These are phyloP conservation scores for Epichloe glyceriae DNA, from an alignment of 2,329 filamentous ascomycete species.

Conservation along the genomic window DNA sequence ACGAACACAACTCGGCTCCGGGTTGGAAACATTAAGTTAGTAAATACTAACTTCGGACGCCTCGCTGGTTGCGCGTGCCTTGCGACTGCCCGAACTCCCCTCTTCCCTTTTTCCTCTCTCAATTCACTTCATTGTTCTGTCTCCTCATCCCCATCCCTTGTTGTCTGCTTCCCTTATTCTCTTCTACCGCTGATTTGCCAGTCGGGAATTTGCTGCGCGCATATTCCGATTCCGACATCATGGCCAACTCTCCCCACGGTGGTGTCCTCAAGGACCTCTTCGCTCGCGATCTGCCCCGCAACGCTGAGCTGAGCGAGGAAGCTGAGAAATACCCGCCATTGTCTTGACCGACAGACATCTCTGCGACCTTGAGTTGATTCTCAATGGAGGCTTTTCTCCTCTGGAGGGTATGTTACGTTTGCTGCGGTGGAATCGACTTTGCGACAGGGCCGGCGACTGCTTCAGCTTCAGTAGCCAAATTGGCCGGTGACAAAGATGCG, in stretches of 20 bases:
- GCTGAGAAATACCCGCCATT: slow-evolving; percentile 74
- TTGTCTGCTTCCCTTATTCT: background rate
- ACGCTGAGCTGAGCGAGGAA: slow-evolving; percentile 67
- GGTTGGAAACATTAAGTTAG: background rate
- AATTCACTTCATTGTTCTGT: background rate
- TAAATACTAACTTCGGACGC: background rate
- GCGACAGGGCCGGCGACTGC: background rate
- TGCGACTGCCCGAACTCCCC: slow-evolving; percentile 5
- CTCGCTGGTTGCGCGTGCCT: background rate
- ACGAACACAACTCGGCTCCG: background rate
- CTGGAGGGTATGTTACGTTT: slow-evolving; percentile 62
- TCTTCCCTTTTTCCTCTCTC: background rate
- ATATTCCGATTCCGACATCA: slow-evolving; percentile 19
- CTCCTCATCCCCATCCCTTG: background rate
- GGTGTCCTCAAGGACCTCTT: slow-evolving; percentile 97
- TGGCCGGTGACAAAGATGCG: background rate
- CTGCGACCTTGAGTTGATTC: slow-evolving; percentile 92
- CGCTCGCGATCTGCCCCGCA: slow-evolving; percentile 76
- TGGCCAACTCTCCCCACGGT: slow-evolving; percentile 68
- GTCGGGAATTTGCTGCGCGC: background rate
- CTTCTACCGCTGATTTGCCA: background rate
- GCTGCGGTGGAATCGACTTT: background rate
- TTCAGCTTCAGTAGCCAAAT: background rate
- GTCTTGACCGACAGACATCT: slow-evolving; percentile 85
- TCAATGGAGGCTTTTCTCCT: slow-evolving; percentile 95